Conservation (phyloP, 2,329 filamentous ascomycete genomes). For the Arthrobotrys iridis region DNA sequence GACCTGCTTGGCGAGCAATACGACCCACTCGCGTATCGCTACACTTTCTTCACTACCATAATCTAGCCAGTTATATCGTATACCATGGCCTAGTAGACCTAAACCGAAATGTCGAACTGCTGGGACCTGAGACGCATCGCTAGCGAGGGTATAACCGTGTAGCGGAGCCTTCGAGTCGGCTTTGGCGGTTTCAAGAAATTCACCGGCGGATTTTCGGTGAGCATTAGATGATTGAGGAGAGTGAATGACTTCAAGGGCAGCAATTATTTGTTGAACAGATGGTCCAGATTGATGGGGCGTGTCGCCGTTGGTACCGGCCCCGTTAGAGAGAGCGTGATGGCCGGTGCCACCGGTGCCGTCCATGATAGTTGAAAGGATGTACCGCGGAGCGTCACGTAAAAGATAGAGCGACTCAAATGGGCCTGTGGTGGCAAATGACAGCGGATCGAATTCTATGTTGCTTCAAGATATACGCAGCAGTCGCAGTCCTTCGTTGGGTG, state of each 20-base stretch:
- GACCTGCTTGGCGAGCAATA: slow-evolving; percentile 79
- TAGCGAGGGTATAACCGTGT: slow-evolving; percentile 84
- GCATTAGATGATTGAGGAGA: slow-evolving; percentile 81
- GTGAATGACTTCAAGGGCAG: slow-evolving; percentile 89
- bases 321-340: slow-evolving; percentile 7
- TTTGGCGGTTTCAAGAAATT: slow-evolving; percentile 88
- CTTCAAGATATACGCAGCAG: slow-evolving; percentile 6
- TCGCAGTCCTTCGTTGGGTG: background rate
- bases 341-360: slow-evolving; percentile 19
- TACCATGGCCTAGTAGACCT: slow-evolving; percentile 87
- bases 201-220: slow-evolving; percentile 80
- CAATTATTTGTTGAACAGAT: slow-evolving; percentile 74
- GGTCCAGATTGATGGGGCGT: slow-evolving; percentile 14
- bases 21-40: slow-evolving; percentile 77
- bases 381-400: slow-evolving; percentile 10
- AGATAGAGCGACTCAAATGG: too few species aligned
- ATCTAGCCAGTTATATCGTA: slow-evolving; percentile 83
- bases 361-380: slow-evolving; percentile 11
- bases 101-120: slow-evolving; percentile 93
- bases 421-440: background rate
- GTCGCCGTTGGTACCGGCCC: slow-evolving; percentile 33
- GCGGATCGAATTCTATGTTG: background rate
- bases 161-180: slow-evolving; percentile 79
- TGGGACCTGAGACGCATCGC: slow-evolving; percentile 76
- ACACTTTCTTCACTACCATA: slow-evolving; percentile 75